Evolutionary conservation across 106 monocot species (phyloP).

Genomic region (Vanilla planifolia): DNA sequence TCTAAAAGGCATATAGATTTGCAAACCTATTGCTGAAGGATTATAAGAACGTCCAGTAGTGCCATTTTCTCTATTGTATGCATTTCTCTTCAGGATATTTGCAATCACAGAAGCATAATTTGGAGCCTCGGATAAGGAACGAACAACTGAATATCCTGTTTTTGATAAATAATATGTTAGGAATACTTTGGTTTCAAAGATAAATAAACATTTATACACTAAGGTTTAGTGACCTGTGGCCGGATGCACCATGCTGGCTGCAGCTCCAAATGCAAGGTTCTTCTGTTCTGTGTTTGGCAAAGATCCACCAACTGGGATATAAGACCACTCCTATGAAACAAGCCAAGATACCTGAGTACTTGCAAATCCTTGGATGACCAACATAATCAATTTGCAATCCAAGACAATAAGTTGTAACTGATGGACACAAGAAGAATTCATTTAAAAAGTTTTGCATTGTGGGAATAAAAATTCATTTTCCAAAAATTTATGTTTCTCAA

Average conservation of each 20-base stretch:
- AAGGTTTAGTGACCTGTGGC: slow-evolving; percentile 58
- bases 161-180: neutral
- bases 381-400: neutral
- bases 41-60: slow-evolving; percentile 22
- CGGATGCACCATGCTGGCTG: slow-evolving; percentile 99
- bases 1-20: neutral
- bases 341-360: neutral
- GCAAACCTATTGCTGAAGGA: slow-evolving; percentile 75
- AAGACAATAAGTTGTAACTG: no score
- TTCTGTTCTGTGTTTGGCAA: slow-evolving; percentile 96
- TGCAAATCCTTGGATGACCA: neutral
- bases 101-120: slow-evolving; percentile 84
- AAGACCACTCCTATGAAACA: slow-evolving; percentile 90
- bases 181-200: neutral
- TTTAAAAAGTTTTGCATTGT: no score
- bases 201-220: neutral
- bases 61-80: slow-evolving; percentile 18
- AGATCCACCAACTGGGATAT: slow-evolving; percentile 99
- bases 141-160: slow-evolving; percentile 95
- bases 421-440: no score
- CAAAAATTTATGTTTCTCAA: no score
- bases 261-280: slow-evolving; percentile 98
- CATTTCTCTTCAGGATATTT: slow-evolving; percentile 47
- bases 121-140: slow-evolving; percentile 95
- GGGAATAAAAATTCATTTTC: no score